A percentile compares a stretch with the other conserved stretches of the same genome.
These are phyloP conservation scores for Sugiyamaella chiloensis DNA, from an alignment of 805 yeast species.

Conservation along the genomic window DNA sequence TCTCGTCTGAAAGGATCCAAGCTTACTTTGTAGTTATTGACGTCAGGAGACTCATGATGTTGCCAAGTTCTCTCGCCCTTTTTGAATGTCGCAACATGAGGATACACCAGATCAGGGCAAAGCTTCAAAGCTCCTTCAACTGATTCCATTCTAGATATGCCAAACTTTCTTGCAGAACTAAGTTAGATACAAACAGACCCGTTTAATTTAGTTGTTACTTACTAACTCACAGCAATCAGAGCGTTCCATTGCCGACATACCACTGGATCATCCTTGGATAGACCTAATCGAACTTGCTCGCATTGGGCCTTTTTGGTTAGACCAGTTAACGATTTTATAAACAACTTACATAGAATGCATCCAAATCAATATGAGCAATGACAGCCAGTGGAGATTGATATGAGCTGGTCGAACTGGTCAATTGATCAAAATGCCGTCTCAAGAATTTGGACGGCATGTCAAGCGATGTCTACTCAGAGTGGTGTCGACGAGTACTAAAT, in stretches of 20 bases:
- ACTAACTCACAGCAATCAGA: conserved; percentile 71
- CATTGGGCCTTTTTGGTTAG: conserved; percentile 56
- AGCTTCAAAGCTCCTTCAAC: conserved; percentile 63
- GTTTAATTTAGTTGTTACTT: conserved; percentile 1
- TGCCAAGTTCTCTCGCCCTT: conserved; percentile 85
- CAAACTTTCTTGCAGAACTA: conserved; percentile 83
- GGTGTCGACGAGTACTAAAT: neutral
- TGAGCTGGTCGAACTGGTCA: conserved; percentile 35
- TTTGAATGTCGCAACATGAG: conserved; percentile 91
- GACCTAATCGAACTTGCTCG: conserved; percentile 71
- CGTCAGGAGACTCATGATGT: conserved; percentile 53
- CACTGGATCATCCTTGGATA: conserved; percentile 69
- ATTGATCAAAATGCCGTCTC: conserved; percentile 20
- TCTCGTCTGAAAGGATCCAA: conserved; percentile 90
- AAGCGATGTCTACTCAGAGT: too few relatives aligned
- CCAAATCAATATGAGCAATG: conserved; percentile 83
- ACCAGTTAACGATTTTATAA: neutral
- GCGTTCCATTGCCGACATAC: conserved; percentile 94
- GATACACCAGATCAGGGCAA: conserved; percentile 72
- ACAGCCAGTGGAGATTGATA: conserved; percentile 69
- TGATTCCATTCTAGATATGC: conserved; percentile 75
- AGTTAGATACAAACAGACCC: conserved; percentile 32
- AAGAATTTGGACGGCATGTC: conserved; percentile 22
- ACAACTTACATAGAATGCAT: conserved; percentile 72
- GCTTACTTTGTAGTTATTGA: conserved; percentile 72